A percentile compares a stretch with the other conserved stretches of the same genome.
Conservation (phyloP, 148 eudicot genomes). For the Rhododendron kiyosumense region DNA sequence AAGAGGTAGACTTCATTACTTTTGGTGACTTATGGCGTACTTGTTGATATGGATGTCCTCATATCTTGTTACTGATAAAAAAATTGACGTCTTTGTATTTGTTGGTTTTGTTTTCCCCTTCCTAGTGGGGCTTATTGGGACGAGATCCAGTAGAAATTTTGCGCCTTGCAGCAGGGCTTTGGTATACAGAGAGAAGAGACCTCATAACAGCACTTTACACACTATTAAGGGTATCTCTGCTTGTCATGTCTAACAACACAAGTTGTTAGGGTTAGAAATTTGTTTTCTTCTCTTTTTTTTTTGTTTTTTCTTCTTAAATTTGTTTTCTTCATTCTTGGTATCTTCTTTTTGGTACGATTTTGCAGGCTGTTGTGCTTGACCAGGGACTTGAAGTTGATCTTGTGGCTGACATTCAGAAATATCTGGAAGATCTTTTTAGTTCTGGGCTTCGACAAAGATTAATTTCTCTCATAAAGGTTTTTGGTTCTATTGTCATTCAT, state of each 20-base stretch:
- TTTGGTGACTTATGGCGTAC: not conserved
- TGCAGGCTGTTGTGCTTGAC: slow-evolving; percentile 95
- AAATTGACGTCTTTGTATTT: not conserved
- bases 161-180: slow-evolving; percentile 86
- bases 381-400: slow-evolving; percentile 81
- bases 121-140: slow-evolving; percentile 85
- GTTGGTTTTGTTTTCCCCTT: slow-evolving; percentile 9
- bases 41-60: not conserved
- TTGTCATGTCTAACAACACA: not conserved
- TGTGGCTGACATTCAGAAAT: slow-evolving; percentile 74
- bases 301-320: not conserved
- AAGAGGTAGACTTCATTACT: slow-evolving; percentile 59
- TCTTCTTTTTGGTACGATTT: not conserved
- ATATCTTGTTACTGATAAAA: not conserved
- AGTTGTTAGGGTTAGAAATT: not conserved
- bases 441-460: slow-evolving; percentile 75
- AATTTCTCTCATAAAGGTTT: slow-evolving; percentile 76
- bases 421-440: slow-evolving; percentile 68
- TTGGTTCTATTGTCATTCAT: slow-evolving; percentile 2
- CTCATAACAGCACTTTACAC: slow-evolving; percentile 76
- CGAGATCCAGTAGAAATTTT: slow-evolving; percentile 79
- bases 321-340: not conserved
- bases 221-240: slow-evolving; percentile 60
- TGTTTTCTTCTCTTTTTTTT: not conserved
- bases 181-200: slow-evolving; percentile 99